These are phyloP conservation scores for Aspergillus biplanus DNA, from an alignment of 495 filamentous ascomycete species.

Conservation along the genomic window DNA sequence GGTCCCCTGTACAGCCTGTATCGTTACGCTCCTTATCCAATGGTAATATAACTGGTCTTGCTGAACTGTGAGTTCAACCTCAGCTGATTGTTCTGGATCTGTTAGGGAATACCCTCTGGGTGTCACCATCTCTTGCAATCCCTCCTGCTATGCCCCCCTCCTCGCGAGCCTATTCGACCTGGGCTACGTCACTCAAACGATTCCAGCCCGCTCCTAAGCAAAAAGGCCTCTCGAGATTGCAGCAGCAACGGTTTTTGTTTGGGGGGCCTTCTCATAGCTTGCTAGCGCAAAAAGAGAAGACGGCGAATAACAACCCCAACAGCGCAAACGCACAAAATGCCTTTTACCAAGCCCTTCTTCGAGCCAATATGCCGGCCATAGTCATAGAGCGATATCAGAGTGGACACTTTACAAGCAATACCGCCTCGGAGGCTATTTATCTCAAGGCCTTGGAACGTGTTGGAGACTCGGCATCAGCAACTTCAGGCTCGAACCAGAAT, in stretches of 20 bases:
- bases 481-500: slow-evolving; percentile 38
- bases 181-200: slow-evolving; percentile 34
- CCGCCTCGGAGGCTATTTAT: slow-evolving; percentile 72
- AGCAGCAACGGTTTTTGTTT: slow-evolving; percentile 57
- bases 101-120: slow-evolving; percentile 29
- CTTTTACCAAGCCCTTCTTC: slow-evolving; percentile 90
- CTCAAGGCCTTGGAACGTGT: slow-evolving; percentile 71
- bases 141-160: slow-evolving; percentile 24
- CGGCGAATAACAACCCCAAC: slow-evolving; percentile 86
- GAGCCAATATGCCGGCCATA: slow-evolving; percentile 89
- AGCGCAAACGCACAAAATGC: slow-evolving; percentile 86
- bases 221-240: slow-evolving; percentile 31
- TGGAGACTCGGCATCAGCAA: slow-evolving; percentile 51
- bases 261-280: slow-evolving; percentile 59
- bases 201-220: slow-evolving; percentile 29
- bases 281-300: slow-evolving; percentile 76
- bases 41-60: slow-evolving; percentile 14
- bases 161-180: slow-evolving; percentile 43
- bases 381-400: slow-evolving; percentile 86
- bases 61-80: not conserved
- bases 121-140: slow-evolving; percentile 27
- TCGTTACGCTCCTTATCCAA: slow-evolving; percentile 27
- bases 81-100: slow-evolving; percentile 1
- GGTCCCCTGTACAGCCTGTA: slow-evolving; percentile 27
- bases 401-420: slow-evolving; percentile 79